Base-by-base conservation (phyloP, 257 asterid species). In the Solanum sitiens region DNA sequence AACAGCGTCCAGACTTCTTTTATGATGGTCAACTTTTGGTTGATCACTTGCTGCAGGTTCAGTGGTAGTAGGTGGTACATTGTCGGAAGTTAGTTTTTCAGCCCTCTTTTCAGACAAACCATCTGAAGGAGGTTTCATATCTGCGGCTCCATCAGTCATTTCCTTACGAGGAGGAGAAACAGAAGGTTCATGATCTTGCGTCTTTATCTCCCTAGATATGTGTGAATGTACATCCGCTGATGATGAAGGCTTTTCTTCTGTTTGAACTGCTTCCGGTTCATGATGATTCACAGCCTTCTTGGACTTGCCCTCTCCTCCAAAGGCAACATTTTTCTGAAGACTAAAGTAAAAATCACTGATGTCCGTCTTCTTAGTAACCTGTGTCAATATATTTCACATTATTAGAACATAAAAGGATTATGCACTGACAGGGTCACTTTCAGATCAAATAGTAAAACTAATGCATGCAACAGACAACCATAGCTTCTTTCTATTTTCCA, bases 351-450 rank as follows among this genome's bases (percentile, higher is more conserved):
- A 95, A 83, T 96, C 98, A n/a, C 89, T 91, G 87, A 96, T 88
- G 89, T 96, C 98, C 3, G 90, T 83, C 92, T 96, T 95, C 93
- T 94, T 96, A 33, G 98, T 96, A 80, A 96, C 99, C 99, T 96
- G 85, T 96, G 85, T 45, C 50, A 80, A 74, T 56, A 82, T 8
- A 72, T 90, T 35, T 42, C 87, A 39, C 35, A 67, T 83, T 74
- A 79, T 35, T 42, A 80, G 68, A 47, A 80, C 44, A 80, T 8
- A 47, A 16, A 30, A 6, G 42, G 9, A 15, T 30, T 44, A 45
- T 47, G 40, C 27, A 18, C 42, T 47, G 68, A 80, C 11, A 47
- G 44, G 13, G 68, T 27, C 10, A 10, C 27, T 47, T n/a, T 47
- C 67, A 47, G 85, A 11, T 80, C 85, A 80, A 45, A 27, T 45